phyloP scores from a whole-genome alignment of 2,329 filamentous ascomycete genomes.

The Colletotrichum musae region DNA sequence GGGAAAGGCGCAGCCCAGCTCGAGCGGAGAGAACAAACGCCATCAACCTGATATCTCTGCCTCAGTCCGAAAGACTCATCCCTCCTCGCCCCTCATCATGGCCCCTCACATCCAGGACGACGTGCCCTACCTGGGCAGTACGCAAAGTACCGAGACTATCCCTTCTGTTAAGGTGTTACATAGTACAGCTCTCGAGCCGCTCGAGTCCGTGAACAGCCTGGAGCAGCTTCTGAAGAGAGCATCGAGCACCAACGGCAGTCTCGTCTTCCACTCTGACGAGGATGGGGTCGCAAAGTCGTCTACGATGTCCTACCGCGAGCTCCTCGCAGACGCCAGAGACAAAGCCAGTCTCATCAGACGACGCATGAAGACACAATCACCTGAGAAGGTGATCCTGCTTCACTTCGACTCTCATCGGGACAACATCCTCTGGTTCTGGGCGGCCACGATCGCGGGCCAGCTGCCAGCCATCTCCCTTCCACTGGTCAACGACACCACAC shows the following conservation, averaged over 20 bases:
- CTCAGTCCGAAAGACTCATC: not conserved
- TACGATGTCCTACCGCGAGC: constrained; percentile 19
- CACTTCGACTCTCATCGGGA: constrained; percentile 34
- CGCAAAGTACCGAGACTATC: not conserved
- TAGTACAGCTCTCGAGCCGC: not conserved
- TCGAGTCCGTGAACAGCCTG: not conserved
- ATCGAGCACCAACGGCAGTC: not conserved
- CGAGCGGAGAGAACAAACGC: not conserved
- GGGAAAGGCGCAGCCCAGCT: no score
- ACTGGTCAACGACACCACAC: constrained; percentile 26
- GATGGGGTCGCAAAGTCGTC: not conserved
- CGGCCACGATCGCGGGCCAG: constrained; percentile 19
- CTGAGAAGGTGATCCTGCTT: constrained; percentile 25
- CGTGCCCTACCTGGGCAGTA: not conserved
- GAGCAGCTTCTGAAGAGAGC: constrained; percentile 6
- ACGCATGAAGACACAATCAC: constrained; percentile 9
- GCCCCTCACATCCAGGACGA: not conserved
- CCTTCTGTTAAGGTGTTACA: not conserved
- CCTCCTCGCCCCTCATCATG: not conserved
- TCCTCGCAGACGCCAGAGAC: constrained; percentile 14
- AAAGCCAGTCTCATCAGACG: constrained; percentile 14
- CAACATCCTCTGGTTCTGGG: constrained; percentile 38
- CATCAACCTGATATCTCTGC: not conserved
- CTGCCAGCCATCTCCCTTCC: constrained; percentile 28
- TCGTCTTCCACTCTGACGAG: constrained; percentile 20